A percentile compares a stretch with the other conserved stretches of the same genome.
phyloP scores from a whole-genome alignment of 371 early-diverging fungal species.

The Racocetra persica region DNA sequence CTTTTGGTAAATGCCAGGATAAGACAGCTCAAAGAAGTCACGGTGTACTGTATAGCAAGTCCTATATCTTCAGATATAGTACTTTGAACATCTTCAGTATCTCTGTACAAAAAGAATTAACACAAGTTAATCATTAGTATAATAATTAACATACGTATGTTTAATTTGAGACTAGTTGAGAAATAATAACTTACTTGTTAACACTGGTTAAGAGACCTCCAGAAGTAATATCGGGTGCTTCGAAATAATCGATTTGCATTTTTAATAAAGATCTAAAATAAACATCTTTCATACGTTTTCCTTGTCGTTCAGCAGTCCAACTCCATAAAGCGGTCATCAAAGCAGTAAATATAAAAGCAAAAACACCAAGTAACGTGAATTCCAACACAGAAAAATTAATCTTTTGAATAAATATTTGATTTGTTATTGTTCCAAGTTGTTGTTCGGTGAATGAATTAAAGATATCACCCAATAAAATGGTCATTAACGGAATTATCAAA shows the following conservation, averaged over 20 bases:
- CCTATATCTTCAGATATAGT: conserved; percentile 33
- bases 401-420: background rate
- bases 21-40: background rate
- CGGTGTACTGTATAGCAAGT: conserved; percentile 7
- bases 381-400: background rate
- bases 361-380: background rate
- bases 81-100: conserved; percentile 18
- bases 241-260: conserved; percentile 33
- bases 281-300: conserved; percentile 19
- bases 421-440: conserved; percentile 25
- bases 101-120: background rate
- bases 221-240: conserved; percentile 32
- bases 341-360: background rate
- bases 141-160: background rate
- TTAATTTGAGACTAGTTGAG: background rate
- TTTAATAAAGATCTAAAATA: conserved; percentile 39
- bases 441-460: conserved; percentile 22
- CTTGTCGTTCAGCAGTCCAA: conserved; percentile 39
- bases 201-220: conserved; percentile 30
- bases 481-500: conserved; percentile 20
- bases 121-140: background rate
- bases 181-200: conserved; percentile 19
- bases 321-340: conserved; percentile 19
- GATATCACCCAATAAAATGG: conserved; percentile 13
- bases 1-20: conserved; percentile 7